These are phyloP conservation scores for Piper longum DNA, from an alignment of 164 flowering plant species.

Conservation along the genomic window DNA sequence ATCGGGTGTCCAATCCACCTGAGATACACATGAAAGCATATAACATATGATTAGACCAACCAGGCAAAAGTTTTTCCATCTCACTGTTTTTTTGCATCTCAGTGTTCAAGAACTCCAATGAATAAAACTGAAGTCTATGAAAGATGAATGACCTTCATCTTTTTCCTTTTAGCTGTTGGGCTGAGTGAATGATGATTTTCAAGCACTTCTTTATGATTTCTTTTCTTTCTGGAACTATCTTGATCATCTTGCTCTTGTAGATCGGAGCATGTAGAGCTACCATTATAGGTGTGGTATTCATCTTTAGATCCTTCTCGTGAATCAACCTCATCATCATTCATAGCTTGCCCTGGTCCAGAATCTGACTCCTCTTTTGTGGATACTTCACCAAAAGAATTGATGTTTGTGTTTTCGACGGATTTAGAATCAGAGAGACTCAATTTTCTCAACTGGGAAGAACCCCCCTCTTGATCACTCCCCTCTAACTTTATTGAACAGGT, in stretches of 20 bases:
- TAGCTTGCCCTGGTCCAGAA: slow-evolving; percentile 10
- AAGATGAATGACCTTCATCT: slow-evolving; percentile 31
- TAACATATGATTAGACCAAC: neutral
- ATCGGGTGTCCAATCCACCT: slow-evolving; percentile 91
- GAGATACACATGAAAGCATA: slow-evolving; percentile 4
- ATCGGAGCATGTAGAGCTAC: slow-evolving; percentile 7
- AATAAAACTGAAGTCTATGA: neutral
- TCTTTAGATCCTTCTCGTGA: slow-evolving; percentile 24
- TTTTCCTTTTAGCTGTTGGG: slow-evolving; percentile 30
- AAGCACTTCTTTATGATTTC: slow-evolving; percentile 19
- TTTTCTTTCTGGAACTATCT: slow-evolving; percentile 8
- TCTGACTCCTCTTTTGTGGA: slow-evolving; percentile 7
- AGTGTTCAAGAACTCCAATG: neutral
- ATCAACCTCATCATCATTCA: slow-evolving; percentile 38
- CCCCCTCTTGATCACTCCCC: slow-evolving; percentile 32
- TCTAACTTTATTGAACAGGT: slow-evolving; percentile 39
- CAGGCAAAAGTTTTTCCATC: neutral
- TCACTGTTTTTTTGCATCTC: neutral
- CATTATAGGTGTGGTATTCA: slow-evolving; percentile 1
- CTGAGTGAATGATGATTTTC: slow-evolving; percentile 16
- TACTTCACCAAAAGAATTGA: slow-evolving; percentile 16
- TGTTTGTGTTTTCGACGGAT: slow-evolving; percentile 74
- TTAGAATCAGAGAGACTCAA: slow-evolving; percentile 20
- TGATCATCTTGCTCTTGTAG: slow-evolving; percentile 11
- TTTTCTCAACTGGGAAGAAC: slow-evolving; percentile 5